These are phyloP conservation scores for Dendrobium officinale DNA, from an alignment of 106 monocot genomes.

Conservation along the genomic window DNA sequence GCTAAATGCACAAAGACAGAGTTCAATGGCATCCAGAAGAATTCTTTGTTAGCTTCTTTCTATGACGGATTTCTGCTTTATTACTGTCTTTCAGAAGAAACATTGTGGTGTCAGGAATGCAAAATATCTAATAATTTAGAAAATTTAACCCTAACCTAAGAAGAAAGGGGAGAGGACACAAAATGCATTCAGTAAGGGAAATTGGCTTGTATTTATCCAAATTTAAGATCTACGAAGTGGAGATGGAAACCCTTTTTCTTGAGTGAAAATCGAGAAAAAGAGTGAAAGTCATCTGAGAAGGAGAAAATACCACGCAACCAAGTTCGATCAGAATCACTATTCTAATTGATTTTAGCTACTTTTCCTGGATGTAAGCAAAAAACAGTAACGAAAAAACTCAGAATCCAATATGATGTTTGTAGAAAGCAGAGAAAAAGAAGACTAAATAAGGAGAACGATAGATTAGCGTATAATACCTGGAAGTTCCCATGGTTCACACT, in stretches of 20 bases:
- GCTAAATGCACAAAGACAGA: too few relatives aligned
- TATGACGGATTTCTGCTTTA: not conserved
- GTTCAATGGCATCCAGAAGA: not conserved
- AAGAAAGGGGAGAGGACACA: not conserved
- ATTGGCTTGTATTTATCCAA: not conserved
- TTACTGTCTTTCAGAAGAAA: not conserved
- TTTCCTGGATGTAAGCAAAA: not conserved
- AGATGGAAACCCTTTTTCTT: not conserved
- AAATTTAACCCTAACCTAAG: not conserved
- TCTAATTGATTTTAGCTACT: not conserved
- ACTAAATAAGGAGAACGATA: not conserved
- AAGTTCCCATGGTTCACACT: conserved; percentile 82
- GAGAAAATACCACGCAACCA: not conserved
- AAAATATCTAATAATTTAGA: not conserved
- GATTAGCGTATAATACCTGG: conserved; percentile 39
- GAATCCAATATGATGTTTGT: not conserved
- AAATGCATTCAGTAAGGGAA: not conserved
- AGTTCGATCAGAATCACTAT: not conserved
- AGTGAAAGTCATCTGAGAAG: not conserved
- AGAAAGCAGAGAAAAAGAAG: not conserved
- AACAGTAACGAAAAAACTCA: not conserved
- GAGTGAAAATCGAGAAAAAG: not conserved
- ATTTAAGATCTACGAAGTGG: not conserved
- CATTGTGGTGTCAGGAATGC: not conserved
- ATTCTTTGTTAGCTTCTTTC: not conserved